Percentiles rank a stretch among this genome's conserved stretches.
These are phyloP conservation scores for Arthrobotrys megalospora DNA, from an alignment of 2,329 filamentous ascomycete species.

Conservation along the genomic window DNA sequence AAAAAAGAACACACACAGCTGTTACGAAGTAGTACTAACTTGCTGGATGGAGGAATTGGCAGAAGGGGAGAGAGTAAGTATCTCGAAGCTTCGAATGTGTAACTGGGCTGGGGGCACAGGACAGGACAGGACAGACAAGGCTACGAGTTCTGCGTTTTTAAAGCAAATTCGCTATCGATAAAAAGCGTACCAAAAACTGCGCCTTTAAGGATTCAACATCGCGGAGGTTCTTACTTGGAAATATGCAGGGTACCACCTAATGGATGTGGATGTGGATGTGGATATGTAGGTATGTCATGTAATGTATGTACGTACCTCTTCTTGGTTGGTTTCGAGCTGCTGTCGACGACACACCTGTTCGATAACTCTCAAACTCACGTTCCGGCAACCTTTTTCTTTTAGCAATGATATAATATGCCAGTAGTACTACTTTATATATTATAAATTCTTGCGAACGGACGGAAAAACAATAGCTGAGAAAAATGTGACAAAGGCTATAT, in stretches of 20 bases:
- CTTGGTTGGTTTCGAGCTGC: neutral
- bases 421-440: too few species aligned
- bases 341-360: neutral
- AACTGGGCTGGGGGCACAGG: neutral
- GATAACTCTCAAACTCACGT: too few species aligned
- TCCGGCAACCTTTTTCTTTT: too few species aligned
- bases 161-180: neutral
- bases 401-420: too few species aligned
- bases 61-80: neutral
- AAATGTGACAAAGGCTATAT: too few species aligned
- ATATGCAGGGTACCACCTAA: slow-evolving; percentile 5
- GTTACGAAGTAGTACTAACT: too few species aligned
- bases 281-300: neutral
- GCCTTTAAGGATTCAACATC: slow-evolving; percentile 49
- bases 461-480: too few species aligned
- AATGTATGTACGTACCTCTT: neutral
- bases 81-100: slow-evolving; percentile 41
- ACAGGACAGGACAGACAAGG: slow-evolving; percentile 12
- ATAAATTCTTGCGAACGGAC: too few species aligned
- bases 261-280: neutral
- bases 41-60: neutral
- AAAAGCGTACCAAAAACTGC: neutral
- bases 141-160: slow-evolving; percentile 8
- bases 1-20: too few species aligned
- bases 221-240: slow-evolving; percentile 1